Evolutionary conservation across 129 eudicot species (phyloP).

Genomic region (Chrysanthemum seticuspe): DNA sequence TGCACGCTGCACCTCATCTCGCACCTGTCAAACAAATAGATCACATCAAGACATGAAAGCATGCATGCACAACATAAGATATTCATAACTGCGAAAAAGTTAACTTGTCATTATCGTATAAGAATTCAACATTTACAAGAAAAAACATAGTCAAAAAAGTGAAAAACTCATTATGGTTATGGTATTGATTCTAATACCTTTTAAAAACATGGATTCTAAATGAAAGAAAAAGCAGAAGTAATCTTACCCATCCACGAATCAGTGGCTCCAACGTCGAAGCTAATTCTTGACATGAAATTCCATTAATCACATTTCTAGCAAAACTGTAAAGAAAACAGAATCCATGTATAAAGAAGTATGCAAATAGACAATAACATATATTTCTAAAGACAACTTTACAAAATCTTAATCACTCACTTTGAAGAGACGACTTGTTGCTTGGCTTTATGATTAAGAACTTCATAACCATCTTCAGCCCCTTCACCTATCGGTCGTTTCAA

Average conservation of each 20-base stretch:
- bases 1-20: constrained; percentile 57
- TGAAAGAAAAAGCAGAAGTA: too few relatives aligned
- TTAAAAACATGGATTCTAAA: too few relatives aligned
- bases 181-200: not conserved
- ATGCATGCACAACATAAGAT: constrained; percentile 1
- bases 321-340: constrained; percentile 28
- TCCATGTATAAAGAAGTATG: constrained; percentile 6
- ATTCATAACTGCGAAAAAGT: not conserved
- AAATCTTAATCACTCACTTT: constrained; percentile 37
- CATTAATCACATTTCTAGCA: constrained; percentile 38
- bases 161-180: not conserved
- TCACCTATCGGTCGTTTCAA: constrained; percentile 51
- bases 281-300: constrained; percentile 43
- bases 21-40: constrained; percentile 49
- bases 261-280: constrained; percentile 58
- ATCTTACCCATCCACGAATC: constrained; percentile 58
- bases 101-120: not conserved
- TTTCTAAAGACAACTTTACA: not conserved
- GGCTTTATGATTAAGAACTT: constrained; percentile 30
- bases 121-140: not conserved
- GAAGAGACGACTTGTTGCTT: constrained; percentile 39
- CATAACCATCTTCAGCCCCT: constrained; percentile 43
- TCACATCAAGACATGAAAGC: constrained; percentile 6
- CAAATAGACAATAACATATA: not conserved
- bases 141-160: not conserved